Percentiles rank a stretch among this genome's conserved stretches.
These are phyloP conservation scores for Lepidium sativum DNA, from an alignment of 345 rosid genomes.

Conservation along the genomic window DNA sequence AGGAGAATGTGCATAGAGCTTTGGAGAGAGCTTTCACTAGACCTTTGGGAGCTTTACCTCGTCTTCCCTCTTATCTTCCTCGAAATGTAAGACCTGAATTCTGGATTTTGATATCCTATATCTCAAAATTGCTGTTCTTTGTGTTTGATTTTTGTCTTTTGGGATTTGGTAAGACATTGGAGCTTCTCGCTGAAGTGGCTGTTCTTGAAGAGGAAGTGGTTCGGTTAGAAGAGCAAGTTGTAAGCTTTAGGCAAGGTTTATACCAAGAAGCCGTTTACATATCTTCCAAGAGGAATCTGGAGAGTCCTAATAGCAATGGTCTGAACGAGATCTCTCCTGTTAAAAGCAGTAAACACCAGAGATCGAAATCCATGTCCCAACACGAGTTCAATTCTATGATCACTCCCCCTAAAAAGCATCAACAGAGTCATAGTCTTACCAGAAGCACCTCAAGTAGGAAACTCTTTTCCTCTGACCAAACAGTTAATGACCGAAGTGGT, in stretches of 20 bases:
- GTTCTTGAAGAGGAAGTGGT: conserved; percentile 95
- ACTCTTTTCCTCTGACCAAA: conserved; percentile 38
- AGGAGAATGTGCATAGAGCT: conserved; percentile 96
- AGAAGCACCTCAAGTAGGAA: conserved; percentile 66
- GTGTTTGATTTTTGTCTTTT: conserved; percentile 12
- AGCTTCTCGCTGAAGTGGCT: conserved; percentile 98
- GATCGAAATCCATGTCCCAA: conserved; percentile 69
- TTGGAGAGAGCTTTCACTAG: conserved; percentile 89
- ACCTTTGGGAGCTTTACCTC: conserved; percentile 94
- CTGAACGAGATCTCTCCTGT: conserved; percentile 33
- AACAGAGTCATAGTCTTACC: conserved; percentile 39
- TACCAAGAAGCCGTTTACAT: conserved; percentile 74
- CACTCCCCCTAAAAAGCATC: conserved; percentile 34
- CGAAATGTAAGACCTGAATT: conserved; percentile 46
- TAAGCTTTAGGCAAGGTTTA: conserved; percentile 76
- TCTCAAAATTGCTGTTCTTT: not conserved
- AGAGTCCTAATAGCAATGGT: conserved; percentile 33
- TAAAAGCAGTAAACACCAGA: conserved; percentile 51
- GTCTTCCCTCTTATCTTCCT: conserved; percentile 94
- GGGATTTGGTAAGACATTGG: conserved; percentile 50
- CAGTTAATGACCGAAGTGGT: conserved; percentile 25
- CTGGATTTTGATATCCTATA: not conserved
- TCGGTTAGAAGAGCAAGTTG: conserved; percentile 88
- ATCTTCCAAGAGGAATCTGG: conserved; percentile 60
- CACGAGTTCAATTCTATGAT: conserved; percentile 44